Evolutionary conservation across 1,284 basidiomycete species (phyloP).

Genomic region (Entoloma clypeatum): DNA sequence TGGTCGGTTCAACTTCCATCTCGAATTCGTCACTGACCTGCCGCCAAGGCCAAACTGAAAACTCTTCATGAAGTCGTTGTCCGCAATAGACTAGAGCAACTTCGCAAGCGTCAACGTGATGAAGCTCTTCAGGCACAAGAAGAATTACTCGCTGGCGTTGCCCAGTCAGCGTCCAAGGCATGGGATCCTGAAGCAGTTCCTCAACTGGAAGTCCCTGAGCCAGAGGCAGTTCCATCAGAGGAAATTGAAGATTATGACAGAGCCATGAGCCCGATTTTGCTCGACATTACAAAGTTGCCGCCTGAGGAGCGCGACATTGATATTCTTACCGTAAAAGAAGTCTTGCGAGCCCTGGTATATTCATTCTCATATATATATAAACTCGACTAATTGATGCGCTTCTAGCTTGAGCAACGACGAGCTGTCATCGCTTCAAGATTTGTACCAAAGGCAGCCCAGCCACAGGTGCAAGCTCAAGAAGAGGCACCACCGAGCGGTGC

Average conservation of each 20-base stretch:
- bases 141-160: constrained; percentile 82
- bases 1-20: constrained; percentile 12
- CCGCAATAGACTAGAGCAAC: constrained; percentile 90
- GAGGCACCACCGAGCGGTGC: constrained; percentile 62
- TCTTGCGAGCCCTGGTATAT: constrained; percentile 64
- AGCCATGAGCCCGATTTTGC: constrained; percentile 75
- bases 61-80: constrained; percentile 94
- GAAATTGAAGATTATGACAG: constrained; percentile 74
- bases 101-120: constrained; percentile 92
- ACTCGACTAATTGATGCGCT: constrained; percentile 4
- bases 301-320: constrained; percentile 78
- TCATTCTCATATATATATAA: constrained; percentile 1
- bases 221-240: constrained; percentile 48
- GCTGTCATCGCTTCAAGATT: constrained; percentile 79
- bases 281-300: constrained; percentile 68
- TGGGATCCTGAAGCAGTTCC: constrained; percentile 42
- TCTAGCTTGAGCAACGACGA: constrained; percentile 72
- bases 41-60: constrained; percentile 78
- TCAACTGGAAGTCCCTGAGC: constrained; percentile 29
- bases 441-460: constrained; percentile 68
- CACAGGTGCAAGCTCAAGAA: constrained; percentile 43
- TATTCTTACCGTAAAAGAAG: constrained; percentile 69
- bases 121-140: constrained; percentile 91
- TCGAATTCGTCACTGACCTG: not conserved
- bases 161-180: constrained; percentile 48